Evolutionary conservation across 1,139 yeast species (phyloP).

Genomic region (Lizanozyma gosingica): DNA sequence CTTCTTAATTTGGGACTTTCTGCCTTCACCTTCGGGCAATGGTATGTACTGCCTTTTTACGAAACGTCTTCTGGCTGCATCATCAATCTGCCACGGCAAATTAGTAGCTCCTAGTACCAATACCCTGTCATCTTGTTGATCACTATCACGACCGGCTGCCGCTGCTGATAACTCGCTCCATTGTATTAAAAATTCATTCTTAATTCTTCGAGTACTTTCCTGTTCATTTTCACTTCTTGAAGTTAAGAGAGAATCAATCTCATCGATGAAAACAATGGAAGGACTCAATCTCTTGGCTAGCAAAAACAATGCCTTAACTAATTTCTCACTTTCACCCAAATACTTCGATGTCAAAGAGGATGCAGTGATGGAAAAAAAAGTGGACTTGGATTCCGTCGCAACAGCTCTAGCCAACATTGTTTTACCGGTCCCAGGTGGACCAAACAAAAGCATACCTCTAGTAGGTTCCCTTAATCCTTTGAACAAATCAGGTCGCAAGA

Average conservation of each 20-base stretch:
- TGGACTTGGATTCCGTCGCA: constrained; percentile 92
- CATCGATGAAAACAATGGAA: constrained; percentile 91
- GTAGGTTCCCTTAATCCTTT: constrained; percentile 93
- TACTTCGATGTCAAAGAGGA: constrained; percentile 88
- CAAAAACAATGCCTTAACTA: constrained; percentile 80
- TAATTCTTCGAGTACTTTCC: constrained; percentile 85
- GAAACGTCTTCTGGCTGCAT: constrained; percentile 93
- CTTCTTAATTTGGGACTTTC: constrained; percentile 63
- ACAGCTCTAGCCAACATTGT: constrained; percentile 97
- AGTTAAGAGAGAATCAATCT: constrained; percentile 84
- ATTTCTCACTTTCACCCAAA: constrained; percentile 89
- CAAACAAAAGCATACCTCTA: constrained; percentile 89
- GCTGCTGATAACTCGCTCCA: constrained; percentile 95
- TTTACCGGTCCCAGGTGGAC: constrained; percentile 98
- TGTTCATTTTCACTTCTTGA: constrained; percentile 76
- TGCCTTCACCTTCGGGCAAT: constrained; percentile 79
- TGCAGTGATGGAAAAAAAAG: constrained; percentile 88
- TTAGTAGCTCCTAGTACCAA: constrained; percentile 93
- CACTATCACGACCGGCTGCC: constrained; percentile 66
- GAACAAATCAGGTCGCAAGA: constrained; percentile 86
- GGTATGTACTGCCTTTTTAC: constrained; percentile 93
- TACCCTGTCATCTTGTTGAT: constrained; percentile 64
- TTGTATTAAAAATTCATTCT: constrained; percentile 89
- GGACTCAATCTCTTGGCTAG: constrained; percentile 86
- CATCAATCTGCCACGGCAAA: constrained; percentile 96